A percentile compares a stretch with the other conserved stretches of the same genome.
Conservation (phyloP, 805 yeast species). For the Wickerhamiella qilinensis region DNA sequence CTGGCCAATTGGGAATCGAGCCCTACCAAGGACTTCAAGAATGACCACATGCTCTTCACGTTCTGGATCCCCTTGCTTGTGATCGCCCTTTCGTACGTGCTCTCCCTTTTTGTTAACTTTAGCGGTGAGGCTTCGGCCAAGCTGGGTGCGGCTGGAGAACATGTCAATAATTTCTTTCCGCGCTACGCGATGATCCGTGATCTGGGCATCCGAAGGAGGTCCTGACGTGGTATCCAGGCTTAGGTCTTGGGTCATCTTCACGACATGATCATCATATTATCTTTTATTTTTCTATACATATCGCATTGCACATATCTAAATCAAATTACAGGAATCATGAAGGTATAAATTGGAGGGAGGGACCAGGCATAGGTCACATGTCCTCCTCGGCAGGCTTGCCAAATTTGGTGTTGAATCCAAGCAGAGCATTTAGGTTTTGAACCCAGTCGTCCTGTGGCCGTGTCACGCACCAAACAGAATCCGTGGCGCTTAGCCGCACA, state of each 20-base stretch:
- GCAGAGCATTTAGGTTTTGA: slow-evolving; percentile 65
- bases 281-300: neutral
- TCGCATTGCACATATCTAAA: neutral
- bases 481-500: slow-evolving; percentile 17
- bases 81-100: slow-evolving; percentile 10
- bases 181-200: neutral
- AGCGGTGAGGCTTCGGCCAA: neutral
- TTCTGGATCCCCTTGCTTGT: slow-evolving; percentile 80
- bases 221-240: neutral
- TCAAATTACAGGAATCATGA: no score
- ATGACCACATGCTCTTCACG: slow-evolving; percentile 72
- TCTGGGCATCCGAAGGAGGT: neutral
- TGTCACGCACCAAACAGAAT: slow-evolving; percentile 80
- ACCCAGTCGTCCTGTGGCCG: slow-evolving; percentile 82
- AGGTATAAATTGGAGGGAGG: no score
- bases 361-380: no score
- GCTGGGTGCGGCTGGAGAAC: neutral
- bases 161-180: neutral
- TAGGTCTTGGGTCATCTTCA: neutral
- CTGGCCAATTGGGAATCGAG: slow-evolving; percentile 23
- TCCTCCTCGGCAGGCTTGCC: slow-evolving; percentile 19
- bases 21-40: slow-evolving; percentile 30
- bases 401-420: slow-evolving; percentile 80
- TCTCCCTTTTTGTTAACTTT: slow-evolving; percentile 1
- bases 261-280: no score